phyloP scores from a whole-genome alignment of 164 flowering plant species.

The Macadamia tetraphylla region DNA sequence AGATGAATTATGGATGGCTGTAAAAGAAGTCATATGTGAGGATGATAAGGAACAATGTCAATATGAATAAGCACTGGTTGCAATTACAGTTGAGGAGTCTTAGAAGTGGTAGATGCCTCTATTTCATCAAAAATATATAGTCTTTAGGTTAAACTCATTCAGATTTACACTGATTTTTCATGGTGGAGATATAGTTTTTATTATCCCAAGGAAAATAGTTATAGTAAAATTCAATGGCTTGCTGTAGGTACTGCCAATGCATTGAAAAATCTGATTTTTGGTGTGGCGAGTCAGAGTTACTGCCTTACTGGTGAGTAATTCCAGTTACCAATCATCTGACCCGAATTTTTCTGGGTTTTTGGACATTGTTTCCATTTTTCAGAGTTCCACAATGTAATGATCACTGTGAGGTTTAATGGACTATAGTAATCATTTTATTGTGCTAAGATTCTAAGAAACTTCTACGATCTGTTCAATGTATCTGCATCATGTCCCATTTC shows the following conservation, averaged over 20 bases:
- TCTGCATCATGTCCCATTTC: no score
- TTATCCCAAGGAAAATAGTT: background rate
- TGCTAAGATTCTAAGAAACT: no score
- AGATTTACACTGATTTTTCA: background rate
- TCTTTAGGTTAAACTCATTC: background rate
- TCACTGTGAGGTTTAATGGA: no score
- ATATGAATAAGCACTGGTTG: slow-evolving; percentile 75
- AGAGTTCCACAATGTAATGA: no score
- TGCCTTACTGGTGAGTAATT: slow-evolving; percentile 31
- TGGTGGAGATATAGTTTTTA: background rate
- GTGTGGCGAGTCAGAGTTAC: slow-evolving; percentile 37
- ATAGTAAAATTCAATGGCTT: background rate
- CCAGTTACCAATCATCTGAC: no score
- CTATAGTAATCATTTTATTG: no score
- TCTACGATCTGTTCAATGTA: no score
- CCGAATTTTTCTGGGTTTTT: background rate
- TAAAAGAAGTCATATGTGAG: slow-evolving; percentile 80
- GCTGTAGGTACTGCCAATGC: slow-evolving; percentile 78
- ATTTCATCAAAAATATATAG: background rate
- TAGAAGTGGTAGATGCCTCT: slow-evolving; percentile 47
- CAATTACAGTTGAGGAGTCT: slow-evolving; percentile 91
- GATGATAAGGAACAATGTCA: slow-evolving; percentile 48
- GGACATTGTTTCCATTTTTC: background rate
- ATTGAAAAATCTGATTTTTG: slow-evolving; percentile 72
- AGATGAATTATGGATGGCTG: slow-evolving; percentile 93